These are phyloP conservation scores for Schwanniomyces pseudopolymorphus DNA, from an alignment of 805 yeast species.

Conservation along the genomic window DNA sequence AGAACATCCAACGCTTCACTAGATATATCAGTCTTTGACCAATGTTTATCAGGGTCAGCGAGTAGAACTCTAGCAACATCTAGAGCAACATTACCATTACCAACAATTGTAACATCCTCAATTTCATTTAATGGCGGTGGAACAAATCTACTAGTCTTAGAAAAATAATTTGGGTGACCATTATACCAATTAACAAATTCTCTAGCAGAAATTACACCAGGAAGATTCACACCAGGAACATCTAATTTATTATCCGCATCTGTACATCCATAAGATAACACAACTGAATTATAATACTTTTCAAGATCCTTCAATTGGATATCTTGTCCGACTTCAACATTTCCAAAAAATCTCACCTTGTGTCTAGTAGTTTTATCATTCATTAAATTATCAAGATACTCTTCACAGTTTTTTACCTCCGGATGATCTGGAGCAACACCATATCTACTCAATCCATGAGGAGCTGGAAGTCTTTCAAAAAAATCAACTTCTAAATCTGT, in stretches of 20 bases:
- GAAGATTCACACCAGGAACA: constrained; percentile 58
- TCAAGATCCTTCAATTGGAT: constrained; percentile 50
- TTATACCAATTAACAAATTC: constrained; percentile 96
- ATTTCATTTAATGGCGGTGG: constrained; percentile 62
- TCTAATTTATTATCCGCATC: constrained; percentile 51
- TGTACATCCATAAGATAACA: constrained; percentile 82
- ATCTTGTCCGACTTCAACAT: constrained; percentile 65
- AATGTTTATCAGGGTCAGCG: constrained; percentile 51
- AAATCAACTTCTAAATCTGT: constrained; percentile 55
- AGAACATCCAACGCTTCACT: constrained; percentile 57
- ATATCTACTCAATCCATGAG: constrained; percentile 85
- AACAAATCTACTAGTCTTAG: constrained; percentile 25
- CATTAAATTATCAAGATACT: constrained; percentile 61
- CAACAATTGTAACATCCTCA: constrained; percentile 75
- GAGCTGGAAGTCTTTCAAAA: constrained; percentile 84
- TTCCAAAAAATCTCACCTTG: constrained; percentile 59
- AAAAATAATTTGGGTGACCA: constrained; percentile 67
- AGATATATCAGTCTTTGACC: constrained; percentile 75
- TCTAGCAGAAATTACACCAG: constrained; percentile 77
- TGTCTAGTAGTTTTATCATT: constrained; percentile 9
- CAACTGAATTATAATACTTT: constrained; percentile 65
- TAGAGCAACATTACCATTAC: constrained; percentile 95
- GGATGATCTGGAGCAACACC: constrained; percentile 99
- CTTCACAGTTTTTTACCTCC: constrained; percentile 84
- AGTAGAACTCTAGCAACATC: constrained; percentile 83